Evolutionary conservation across 768 basidiomycete genomes (phyloP).

Genomic region (Steccherinum ochraceum): DNA sequence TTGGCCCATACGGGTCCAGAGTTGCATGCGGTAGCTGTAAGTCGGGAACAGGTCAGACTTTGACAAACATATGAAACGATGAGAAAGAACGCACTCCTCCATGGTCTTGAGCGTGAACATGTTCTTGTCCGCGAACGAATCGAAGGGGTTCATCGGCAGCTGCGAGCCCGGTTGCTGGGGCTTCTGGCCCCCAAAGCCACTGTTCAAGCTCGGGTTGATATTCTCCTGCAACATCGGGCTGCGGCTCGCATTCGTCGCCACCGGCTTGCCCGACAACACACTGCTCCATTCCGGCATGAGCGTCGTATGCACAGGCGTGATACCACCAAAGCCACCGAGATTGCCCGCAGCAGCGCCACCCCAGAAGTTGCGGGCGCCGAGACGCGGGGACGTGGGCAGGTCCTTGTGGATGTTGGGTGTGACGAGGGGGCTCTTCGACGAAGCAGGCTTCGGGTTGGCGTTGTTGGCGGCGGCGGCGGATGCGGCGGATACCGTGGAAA

Average conservation of each 20-base stretch:
- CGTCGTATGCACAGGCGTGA: constrained; percentile 81
- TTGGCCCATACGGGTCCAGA: constrained; percentile 86
- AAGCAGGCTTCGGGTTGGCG: constrained; percentile 10
- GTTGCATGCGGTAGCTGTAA: constrained; percentile 73
- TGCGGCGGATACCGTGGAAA: constrained; percentile 25
- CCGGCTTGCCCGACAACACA: constrained; percentile 24
- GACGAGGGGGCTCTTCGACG: constrained; percentile 29
- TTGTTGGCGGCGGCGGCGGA: constrained; percentile 17
- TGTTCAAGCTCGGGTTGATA: constrained; percentile 70
- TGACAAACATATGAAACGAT: constrained; percentile 8
- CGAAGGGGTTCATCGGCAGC: constrained; percentile 44
- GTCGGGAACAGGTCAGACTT: not conserved
- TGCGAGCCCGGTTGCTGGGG: constrained; percentile 15
- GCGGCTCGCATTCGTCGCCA: constrained; percentile 17
- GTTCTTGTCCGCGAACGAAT: constrained; percentile 72
- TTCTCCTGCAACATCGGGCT: constrained; percentile 56
- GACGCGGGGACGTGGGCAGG: constrained; percentile 54
- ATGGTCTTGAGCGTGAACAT: constrained; percentile 85
- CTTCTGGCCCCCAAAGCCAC: constrained; percentile 3
- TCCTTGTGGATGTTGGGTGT: constrained; percentile 77
- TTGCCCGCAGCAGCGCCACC: constrained; percentile 43
- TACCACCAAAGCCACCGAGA: constrained; percentile 44
- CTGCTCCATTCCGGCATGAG: constrained; percentile 61
- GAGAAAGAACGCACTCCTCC: constrained; percentile 53
- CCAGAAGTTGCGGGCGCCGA: constrained; percentile 67